Evolutionary conservation across 2,329 filamentous ascomycete species (phyloP).

Genomic region (Pseudohalonectria lignicola): DNA sequence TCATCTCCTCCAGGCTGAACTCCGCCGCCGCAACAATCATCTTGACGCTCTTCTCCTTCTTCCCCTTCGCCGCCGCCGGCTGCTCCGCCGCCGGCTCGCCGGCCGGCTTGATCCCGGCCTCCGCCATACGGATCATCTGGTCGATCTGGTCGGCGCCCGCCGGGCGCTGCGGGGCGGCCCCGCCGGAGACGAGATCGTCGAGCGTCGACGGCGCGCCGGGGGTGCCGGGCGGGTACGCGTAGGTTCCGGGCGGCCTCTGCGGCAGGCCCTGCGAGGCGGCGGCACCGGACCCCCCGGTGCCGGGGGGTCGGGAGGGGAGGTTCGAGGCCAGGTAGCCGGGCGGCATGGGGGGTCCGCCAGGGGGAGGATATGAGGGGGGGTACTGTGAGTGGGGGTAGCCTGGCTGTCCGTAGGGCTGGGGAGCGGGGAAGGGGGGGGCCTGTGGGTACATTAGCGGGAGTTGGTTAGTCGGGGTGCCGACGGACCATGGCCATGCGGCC

Average conservation of each 20-base stretch:
- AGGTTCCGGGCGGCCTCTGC: conserved; percentile 15
- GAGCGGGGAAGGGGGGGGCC: conserved; percentile 31
- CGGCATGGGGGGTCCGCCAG: too few relatives aligned
- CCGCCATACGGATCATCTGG: conserved; percentile 52
- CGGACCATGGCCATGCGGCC: too few relatives aligned
- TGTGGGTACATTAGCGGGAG: conserved; percentile 17
- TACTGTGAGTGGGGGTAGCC: not conserved
- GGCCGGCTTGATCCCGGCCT: conserved; percentile 44
- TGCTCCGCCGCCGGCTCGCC: conserved; percentile 29
- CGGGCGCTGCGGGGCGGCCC: conserved; percentile 19
- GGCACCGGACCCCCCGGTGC: too few relatives aligned
- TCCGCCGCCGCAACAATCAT: conserved; percentile 77
- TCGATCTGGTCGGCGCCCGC: conserved; percentile 58
- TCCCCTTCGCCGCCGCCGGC: conserved; percentile 35
- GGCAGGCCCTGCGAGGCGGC: conserved; percentile 12
- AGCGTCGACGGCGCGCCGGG: conserved; percentile 27
- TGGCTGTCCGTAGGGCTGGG: conserved; percentile 16
- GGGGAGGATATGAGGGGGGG: too few relatives aligned
- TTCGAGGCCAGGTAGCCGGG: conserved; percentile 6
- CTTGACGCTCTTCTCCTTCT: conserved; percentile 43
- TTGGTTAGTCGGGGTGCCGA: too few relatives aligned
- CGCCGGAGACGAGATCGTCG: conserved; percentile 35
- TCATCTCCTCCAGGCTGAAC: conserved; percentile 78
- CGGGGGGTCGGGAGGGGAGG: conserved; percentile 34
- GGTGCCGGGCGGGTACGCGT: conserved; percentile 16